Evolutionary conservation across 2,329 filamentous ascomycete species (phyloP), one percentile per base, ranked within the genome.

Genomic region (Claviceps arundinis): DNA sequence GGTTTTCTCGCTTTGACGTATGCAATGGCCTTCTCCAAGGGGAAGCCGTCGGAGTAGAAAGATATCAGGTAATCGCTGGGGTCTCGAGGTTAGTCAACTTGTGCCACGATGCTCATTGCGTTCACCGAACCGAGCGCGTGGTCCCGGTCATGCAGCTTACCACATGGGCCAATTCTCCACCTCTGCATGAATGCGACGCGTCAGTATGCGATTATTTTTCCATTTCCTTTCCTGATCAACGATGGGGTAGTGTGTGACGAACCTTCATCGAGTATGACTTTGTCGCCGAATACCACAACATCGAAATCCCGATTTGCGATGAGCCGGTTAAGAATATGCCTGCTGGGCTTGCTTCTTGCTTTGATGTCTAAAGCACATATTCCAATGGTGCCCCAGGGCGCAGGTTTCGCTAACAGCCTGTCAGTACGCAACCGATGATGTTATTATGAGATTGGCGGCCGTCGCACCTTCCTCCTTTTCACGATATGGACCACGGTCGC

Each of bases 21-120:
- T 37, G 89, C 88, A 60, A 98, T 95, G 5, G 94, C 93, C 66
- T 98, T 98, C 58, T 97, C 90, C 47, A 98, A 72, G 0, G 93
- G 93, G 59, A 98, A 98, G 0, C 93, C 93, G 66, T 96, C 91
- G 0, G 91, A 97, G 69, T 97, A 98, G 71, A 98, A 98, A 3
- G 90, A 95, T 62, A 98, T 95, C 52, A 98, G 72, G 62, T 95
- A 98, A 70, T 98, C 93, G 68, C 77, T 80, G 56, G 22, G 9
- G 30, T 45, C 40, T 24, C 17, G 50, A 50, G 50, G 50, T 54
- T 26, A 52, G 54, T 34, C 34, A 37, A 53, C 13, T 40, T 34
- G 57, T 53, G 61, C 58, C 56, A 57, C 65, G 62, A 64, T 64
- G 54, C 65, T 64, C 50, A 56, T 64, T 63, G 56, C 47, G 64